phyloP scores from a whole-genome alignment of 225 moss, liverwort and hornwort genomes.

The Sphagnum contortum region DNA sequence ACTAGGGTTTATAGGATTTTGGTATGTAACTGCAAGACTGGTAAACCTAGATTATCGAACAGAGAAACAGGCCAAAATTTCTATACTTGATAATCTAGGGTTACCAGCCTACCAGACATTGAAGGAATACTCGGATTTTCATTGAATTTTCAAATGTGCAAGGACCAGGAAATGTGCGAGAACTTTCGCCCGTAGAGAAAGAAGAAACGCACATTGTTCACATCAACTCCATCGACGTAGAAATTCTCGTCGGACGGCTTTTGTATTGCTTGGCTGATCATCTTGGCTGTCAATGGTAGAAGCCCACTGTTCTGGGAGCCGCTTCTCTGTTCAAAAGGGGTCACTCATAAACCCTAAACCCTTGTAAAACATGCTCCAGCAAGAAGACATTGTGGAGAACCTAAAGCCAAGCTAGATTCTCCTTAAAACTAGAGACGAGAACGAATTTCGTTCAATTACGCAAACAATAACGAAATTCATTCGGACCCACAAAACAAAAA shows the following conservation, averaged over 20 bases:
- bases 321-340: constrained; percentile 25
- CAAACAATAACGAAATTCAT: not conserved
- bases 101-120: too few species aligned
- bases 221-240: constrained; percentile 78
- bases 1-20: too few species aligned
- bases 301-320: constrained; percentile 61
- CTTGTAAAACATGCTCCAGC: not conserved
- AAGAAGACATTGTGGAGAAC: too few species aligned
- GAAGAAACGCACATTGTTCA: constrained; percentile 64
- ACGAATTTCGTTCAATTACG: not conserved
- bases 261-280: constrained; percentile 67
- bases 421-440: not conserved
- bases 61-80: too few species aligned
- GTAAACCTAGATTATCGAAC: too few species aligned
- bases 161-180: too few species aligned
- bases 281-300: constrained; percentile 89
- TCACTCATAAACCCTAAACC: not conserved
- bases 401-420: too few species aligned
- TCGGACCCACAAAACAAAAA: not conserved
- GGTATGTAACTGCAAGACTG: too few species aligned
- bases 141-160: too few species aligned
- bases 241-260: constrained; percentile 93
- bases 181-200: too few species aligned
- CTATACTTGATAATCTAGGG: too few species aligned
- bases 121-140: too few species aligned